Base-by-base conservation (phyloP, 2,329 filamentous ascomycete species). In the Diaporthe citri region DNA sequence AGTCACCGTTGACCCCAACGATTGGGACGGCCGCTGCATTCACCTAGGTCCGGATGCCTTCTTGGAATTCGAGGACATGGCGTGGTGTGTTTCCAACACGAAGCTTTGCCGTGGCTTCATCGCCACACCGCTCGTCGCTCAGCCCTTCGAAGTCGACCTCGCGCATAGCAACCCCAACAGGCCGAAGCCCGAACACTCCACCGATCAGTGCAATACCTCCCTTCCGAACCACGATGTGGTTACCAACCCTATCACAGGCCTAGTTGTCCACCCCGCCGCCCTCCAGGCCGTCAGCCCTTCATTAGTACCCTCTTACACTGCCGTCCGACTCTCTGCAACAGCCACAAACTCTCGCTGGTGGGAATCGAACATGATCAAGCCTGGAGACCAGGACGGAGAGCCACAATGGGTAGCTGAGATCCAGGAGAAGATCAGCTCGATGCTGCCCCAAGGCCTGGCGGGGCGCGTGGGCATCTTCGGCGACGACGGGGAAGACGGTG, bases 31-130 rank as follows among this genome's bases (percentile, higher is more conserved):
- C 0, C 85, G 88, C 22, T 91, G 90, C 77, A 79, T 88, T 17
- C 84, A 86, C 75, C 84, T 91, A 22, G 85, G 84, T 0, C 82
- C 86, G 0, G 89, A 91, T 77, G 86, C 89, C 1, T 90, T 90
- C 76, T 82, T 91, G 20, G 86, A 87, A 69, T 91, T 89, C 84
- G 90, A 91, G 77, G 85, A 90, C 62, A 83, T 81, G 55, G 88
- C 90, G 22, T 88, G 86, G 85, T 80, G 82, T 0, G 81, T 85
- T 6, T 82, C 81, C 4, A 79, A 80, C 7, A 80, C 79, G 0
- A 83, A 82, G n/a, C 78, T 85, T 55, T 89, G 86, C 59, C 86
- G 89, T n/a, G 90, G 89, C 3, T 82, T 91, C 3, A 86, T 91
- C 7, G 86, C 87, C 1, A 90, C 89, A 0, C 89, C 90, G 0